phyloP scores from a whole-genome alignment of 208 protist species.

The Leishmania major region DNA sequence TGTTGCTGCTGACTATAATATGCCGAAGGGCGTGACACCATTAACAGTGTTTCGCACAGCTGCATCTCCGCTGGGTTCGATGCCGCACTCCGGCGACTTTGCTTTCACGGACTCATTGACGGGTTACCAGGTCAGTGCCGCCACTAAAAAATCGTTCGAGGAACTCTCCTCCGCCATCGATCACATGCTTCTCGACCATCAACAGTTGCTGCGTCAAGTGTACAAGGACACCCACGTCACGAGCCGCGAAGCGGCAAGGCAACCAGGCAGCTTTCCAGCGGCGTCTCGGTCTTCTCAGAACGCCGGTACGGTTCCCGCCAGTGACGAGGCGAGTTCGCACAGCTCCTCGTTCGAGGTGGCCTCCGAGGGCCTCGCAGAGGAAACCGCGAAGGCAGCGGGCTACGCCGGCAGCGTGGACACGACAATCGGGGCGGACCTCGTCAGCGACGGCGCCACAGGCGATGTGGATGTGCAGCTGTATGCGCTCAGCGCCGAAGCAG shows the following conservation, averaged over 20 bases:
- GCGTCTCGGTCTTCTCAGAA: not conserved
- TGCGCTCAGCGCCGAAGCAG: not conserved
- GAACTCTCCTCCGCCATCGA: conserved; percentile 55
- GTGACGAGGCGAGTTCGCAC: not conserved
- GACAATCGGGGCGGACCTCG: conserved; percentile 15
- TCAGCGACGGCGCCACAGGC: not conserved
- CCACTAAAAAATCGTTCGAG: conserved; percentile 29
- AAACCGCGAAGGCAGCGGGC: too few species aligned
- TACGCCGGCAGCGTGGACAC: not conserved
- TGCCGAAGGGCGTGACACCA: not conserved
- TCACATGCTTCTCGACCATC: conserved; percentile 79
- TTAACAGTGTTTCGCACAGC: not conserved
- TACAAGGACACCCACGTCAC: conserved; percentile 31
- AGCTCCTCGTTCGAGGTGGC: not conserved
- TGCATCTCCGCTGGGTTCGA: not conserved
- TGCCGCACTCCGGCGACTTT: not conserved
- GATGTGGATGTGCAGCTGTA: not conserved
- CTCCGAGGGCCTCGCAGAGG: not conserved
- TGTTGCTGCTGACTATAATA: not conserved
- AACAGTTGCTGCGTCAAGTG: conserved; percentile 59
- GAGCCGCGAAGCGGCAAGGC: not conserved
- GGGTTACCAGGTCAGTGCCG: not conserved
- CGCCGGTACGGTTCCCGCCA: too few species aligned
- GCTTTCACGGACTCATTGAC: not conserved
- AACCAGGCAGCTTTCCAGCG: not conserved